Percentiles rank a stretch among this genome's conserved stretches.
phyloP scores from a whole-genome alignment of 2,329 filamentous ascomycete species.

The Epichloe sibirici region DNA sequence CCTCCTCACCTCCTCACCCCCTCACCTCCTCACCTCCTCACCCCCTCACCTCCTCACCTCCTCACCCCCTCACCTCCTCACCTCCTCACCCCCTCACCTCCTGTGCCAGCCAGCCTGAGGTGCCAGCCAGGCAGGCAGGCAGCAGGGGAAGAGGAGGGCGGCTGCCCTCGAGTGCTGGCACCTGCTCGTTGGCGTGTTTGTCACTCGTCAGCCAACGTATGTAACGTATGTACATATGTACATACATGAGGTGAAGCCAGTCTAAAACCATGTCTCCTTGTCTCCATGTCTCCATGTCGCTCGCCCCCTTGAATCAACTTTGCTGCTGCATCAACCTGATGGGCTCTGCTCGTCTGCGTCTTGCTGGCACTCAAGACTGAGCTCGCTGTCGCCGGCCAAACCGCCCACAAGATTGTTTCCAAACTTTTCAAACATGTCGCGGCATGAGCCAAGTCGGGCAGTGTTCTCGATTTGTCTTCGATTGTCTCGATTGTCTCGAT shows the following conservation, averaged over 20 bases:
- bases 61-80: too few species aligned
- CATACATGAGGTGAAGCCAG: neutral
- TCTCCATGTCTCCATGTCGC: neutral
- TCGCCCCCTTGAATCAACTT: neutral
- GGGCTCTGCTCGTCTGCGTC: too few species aligned
- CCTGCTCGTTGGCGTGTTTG: neutral
- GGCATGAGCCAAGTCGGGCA: neutral
- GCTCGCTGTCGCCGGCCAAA: neutral
- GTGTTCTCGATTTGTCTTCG: too few species aligned
- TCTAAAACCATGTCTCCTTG: neutral
- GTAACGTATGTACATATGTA: neutral
- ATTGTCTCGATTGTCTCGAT: too few species aligned
- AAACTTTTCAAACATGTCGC: neutral
- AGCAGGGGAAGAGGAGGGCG: too few species aligned
- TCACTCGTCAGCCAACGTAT: neutral
- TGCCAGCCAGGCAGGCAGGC: too few species aligned
- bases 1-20: too few species aligned
- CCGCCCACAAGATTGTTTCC: neutral
- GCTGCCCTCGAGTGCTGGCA: neutral
- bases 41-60: too few species aligned
- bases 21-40: too few species aligned
- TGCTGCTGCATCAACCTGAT: too few species aligned
- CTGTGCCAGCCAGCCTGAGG: too few species aligned
- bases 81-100: too few species aligned
- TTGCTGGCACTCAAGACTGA: neutral